These are phyloP conservation scores for Pyricularia sp. DNA, from an alignment of 2,329 filamentous ascomycete species.

Conservation along the genomic window DNA sequence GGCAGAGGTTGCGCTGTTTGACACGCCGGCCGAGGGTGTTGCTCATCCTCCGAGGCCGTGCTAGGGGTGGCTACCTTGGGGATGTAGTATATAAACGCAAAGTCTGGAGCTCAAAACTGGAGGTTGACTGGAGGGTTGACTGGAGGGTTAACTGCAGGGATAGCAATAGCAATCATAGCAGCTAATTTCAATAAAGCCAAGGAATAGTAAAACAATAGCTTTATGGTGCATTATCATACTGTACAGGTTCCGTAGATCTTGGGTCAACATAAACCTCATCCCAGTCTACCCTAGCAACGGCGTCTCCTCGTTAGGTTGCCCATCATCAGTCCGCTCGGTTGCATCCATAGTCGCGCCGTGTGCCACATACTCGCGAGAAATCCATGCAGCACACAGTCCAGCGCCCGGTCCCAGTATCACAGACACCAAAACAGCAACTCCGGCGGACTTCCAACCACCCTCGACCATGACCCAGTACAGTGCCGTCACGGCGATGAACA, in stretches of 20 bases:
- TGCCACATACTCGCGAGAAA: slow-evolving; percentile 14
- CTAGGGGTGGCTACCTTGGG: background rate
- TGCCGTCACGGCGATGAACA: slow-evolving; percentile 32
- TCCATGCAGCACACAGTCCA: slow-evolving; percentile 20
- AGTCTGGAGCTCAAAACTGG: no score
- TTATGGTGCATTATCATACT: background rate
- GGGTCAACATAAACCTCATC: background rate
- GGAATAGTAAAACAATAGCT: background rate
- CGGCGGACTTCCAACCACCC: slow-evolving; percentile 26
- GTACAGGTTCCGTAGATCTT: no score
- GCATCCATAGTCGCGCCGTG: background rate
- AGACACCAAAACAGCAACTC: slow-evolving; percentile 14
- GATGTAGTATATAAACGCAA: no score
- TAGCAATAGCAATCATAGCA: no score
- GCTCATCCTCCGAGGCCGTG: background rate
- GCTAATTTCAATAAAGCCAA: background rate
- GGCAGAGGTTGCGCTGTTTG: background rate
- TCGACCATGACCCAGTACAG: slow-evolving; percentile 42
- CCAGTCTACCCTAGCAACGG: slow-evolving; percentile 14
- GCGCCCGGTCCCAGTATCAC: slow-evolving; percentile 22
- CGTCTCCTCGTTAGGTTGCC: slow-evolving; percentile 12
- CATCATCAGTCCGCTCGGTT: background rate
- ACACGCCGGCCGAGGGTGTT: background rate
- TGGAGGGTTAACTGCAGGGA: no score
- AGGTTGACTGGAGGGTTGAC: no score